Evolutionary conservation across 768 basidiomycete species (phyloP), one percentile per base, ranked within the genome.

Genomic region (Hygrocybe coccinea): DNA sequence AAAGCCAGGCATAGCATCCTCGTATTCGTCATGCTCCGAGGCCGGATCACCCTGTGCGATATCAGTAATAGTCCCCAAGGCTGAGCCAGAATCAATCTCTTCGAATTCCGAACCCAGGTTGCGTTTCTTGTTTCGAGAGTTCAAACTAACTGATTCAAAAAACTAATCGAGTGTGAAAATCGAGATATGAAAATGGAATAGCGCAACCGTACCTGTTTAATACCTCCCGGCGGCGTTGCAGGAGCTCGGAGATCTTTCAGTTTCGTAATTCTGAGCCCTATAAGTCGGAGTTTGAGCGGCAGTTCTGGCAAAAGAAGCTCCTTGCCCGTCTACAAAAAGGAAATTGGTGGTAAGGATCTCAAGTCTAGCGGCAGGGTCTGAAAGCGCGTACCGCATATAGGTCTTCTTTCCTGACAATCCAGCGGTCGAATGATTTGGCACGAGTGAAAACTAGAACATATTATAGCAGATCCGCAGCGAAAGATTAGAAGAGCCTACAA

Each of bases 191-290:
- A 4, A n/a, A 5, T 8, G 4, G 15, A 38, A 29, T 8, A 19
- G 33, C 15, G 21, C 25, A 17, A n/a, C 65, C 78, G 51, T 64
- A 91, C 93, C 54, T 84, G 79, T 67, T 88, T 87, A 58, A 97
- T 91, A 1, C 90, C 87, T 51, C 68, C 74, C 3, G 63, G 59
- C 11, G 75, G 67, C 38, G 75, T 69, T 43, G 64, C 56, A 43
- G 69, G 56, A 5, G 76, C 76, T 55, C 79, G 79, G 29, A 95
- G 70, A 70, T 99, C 95, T 64, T 89, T 90, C 61, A 99, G 72
- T 59, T 91, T 95, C 3, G 91, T 94, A 9, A 95, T 78, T 44
- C 95, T 77, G 24, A 99, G 72, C 5, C 95, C 95, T 59, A 99
- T 87, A 19, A 99, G 75, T 33, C 95, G 80, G 21, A 98, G 72